phyloP scores from a whole-genome alignment of 352 stramenopile genomes.

The Globisporangium acanthophoron region DNA sequence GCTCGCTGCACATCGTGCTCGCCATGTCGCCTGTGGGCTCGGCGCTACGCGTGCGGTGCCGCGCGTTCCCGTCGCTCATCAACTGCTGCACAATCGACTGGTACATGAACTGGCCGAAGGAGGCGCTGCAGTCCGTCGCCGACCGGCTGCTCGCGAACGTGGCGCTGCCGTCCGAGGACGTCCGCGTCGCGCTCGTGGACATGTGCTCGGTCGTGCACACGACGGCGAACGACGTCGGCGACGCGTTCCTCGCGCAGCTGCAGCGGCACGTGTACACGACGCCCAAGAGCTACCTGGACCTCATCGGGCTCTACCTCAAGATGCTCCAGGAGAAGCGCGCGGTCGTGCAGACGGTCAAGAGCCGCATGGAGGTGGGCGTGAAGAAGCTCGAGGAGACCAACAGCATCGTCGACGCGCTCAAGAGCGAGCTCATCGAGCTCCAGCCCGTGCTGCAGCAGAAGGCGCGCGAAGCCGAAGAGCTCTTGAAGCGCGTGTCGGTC shows the following conservation, averaged over 20 bases:
- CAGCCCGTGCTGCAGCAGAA: constrained; percentile 91
- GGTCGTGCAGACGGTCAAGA: constrained; percentile 79
- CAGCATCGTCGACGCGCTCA: constrained; percentile 89
- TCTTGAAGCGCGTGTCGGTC: constrained; percentile 90
- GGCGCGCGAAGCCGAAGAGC: constrained; percentile 84
- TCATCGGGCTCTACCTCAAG: constrained; percentile 92
- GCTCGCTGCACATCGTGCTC: constrained; percentile 93
- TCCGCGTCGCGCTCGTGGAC: constrained; percentile 72
- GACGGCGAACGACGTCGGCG: constrained; percentile 84
- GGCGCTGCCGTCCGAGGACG: constrained; percentile 62
- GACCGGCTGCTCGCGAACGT: constrained; percentile 83
- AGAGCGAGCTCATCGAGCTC: constrained; percentile 89
- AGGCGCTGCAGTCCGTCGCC: constrained; percentile 90
- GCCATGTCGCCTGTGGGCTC: constrained; percentile 94
- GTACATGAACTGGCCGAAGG: constrained; percentile 94
- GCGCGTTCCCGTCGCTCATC: constrained; percentile 94
- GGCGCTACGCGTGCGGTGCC: constrained; percentile 87
- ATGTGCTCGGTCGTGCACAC: constrained; percentile 94
- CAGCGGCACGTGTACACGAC: constrained; percentile 94
- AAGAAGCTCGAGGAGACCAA: constrained; percentile 95
- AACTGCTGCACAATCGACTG: constrained; percentile 98
- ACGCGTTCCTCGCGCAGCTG: constrained; percentile 87
- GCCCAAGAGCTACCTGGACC: constrained; percentile 94
- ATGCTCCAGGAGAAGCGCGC: constrained; percentile 89
- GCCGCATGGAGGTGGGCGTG: constrained; percentile 89